phyloP scores from a whole-genome alignment of 768 basidiomycete species.

The Rhodotorula babjevae region DNA sequence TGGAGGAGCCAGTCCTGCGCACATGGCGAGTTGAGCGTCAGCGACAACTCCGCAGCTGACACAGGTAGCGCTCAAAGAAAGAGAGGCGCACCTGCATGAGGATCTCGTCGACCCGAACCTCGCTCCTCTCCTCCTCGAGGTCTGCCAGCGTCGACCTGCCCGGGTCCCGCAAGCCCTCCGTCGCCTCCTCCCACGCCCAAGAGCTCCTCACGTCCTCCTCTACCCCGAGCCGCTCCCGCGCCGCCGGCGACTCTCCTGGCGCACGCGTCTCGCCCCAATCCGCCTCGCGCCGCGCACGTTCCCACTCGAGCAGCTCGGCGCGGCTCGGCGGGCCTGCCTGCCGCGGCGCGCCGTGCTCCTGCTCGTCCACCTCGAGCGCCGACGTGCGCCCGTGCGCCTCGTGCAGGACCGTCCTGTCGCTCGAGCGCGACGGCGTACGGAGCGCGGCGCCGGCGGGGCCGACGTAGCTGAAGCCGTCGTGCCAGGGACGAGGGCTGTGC shows the following conservation, averaged over 20 bases:
- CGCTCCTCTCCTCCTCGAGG: background rate
- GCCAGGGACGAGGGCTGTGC: background rate
- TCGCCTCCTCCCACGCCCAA: background rate
- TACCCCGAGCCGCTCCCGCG: too few relatives aligned
- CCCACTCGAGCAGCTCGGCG: slow-evolving; percentile 1
- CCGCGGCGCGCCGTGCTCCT: background rate
- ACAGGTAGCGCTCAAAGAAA: too few relatives aligned
- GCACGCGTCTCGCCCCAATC: background rate
- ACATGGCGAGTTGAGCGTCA: too few relatives aligned
- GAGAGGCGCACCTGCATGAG: background rate
- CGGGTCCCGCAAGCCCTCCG: too few relatives aligned
- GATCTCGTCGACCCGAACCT: background rate
- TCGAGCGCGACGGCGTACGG: background rate
- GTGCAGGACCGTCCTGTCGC: background rate
- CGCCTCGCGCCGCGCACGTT: background rate
- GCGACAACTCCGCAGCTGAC: too few relatives aligned
- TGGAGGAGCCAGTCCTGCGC: slow-evolving; percentile 5
- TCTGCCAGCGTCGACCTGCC: too few relatives aligned
- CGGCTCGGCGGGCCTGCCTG: background rate
- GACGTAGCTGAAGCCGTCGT: too few relatives aligned
- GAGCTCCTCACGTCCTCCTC: background rate
- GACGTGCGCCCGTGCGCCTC: background rate
- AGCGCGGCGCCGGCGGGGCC: too few relatives aligned
- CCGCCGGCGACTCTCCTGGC: too few relatives aligned
- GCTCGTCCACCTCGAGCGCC: background rate